A percentile compares a stretch with the other conserved stretches of the same genome.
Conservation (phyloP, 2,329 filamentous ascomycete species). For the Fusarium abutilonis region DNA sequence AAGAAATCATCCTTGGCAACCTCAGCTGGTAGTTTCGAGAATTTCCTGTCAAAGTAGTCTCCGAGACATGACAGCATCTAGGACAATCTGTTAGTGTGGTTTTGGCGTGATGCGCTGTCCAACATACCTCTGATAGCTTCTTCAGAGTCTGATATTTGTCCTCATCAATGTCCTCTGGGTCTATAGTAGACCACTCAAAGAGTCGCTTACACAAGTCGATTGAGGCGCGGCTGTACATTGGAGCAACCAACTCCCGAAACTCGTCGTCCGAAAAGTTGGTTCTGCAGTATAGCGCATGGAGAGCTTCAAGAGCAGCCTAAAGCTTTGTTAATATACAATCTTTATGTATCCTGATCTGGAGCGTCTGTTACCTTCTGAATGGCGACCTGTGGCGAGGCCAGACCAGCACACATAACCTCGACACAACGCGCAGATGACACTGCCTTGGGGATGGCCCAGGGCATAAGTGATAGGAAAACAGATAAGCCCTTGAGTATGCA, state of each 20-base stretch:
- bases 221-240: slow-evolving; percentile 79
- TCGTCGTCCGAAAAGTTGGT: slow-evolving; percentile 79
- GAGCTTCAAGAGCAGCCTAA: slow-evolving; percentile 81
- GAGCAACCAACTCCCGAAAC: slow-evolving; percentile 79
- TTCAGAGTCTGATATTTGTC: slow-evolving; percentile 92
- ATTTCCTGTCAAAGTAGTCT: slow-evolving; percentile 83
- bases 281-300: slow-evolving; percentile 84
- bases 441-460: slow-evolving; percentile 88
- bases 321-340: slow-evolving; percentile 17
- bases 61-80: slow-evolving; percentile 87
- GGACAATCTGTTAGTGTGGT: not conserved
- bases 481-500: slow-evolving; percentile 81
- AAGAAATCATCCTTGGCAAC: slow-evolving; percentile 79
- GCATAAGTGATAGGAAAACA: slow-evolving; percentile 80
- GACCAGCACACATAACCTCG: slow-evolving; percentile 73
- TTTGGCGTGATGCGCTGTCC: not conserved
- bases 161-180: slow-evolving; percentile 85
- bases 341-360: not conserved
- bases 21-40: slow-evolving; percentile 69
- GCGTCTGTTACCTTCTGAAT: slow-evolving; percentile 72
- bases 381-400: slow-evolving; percentile 74
- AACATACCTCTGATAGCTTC: slow-evolving; percentile 86
- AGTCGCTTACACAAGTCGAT: slow-evolving; percentile 77
- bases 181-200: slow-evolving; percentile 82
- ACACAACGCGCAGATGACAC: slow-evolving; percentile 77